Conservation (phyloP, 352 stramenopile species). For the Plasmopara halstedii region DNA sequence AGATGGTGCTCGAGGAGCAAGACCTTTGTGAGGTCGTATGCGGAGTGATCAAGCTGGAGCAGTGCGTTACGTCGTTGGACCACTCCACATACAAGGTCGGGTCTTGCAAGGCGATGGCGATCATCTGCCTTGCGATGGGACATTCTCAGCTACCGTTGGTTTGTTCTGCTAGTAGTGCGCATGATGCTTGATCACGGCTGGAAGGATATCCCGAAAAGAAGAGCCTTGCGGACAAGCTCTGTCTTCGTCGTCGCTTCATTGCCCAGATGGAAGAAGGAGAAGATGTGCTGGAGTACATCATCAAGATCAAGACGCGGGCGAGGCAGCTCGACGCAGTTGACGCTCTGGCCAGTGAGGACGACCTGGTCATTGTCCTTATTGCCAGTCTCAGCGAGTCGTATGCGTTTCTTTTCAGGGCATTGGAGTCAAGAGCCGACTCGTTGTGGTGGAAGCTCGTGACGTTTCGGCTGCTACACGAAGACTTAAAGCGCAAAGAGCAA, state of each 20-base stretch:
- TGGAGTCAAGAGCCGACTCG: constrained; percentile 10
- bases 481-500: constrained; percentile 9
- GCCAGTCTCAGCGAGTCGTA: constrained; percentile 15
- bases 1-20: too few relatives aligned
- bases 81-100: too few relatives aligned
- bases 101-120: too few relatives aligned
- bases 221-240: constrained; percentile 18
- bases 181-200: constrained; percentile 13
- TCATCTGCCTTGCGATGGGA: constrained; percentile 13
- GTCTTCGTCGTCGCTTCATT: constrained; percentile 20
- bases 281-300: constrained; percentile 18
- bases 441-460: constrained; percentile 14
- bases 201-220: constrained; percentile 19
- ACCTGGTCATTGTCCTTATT: constrained; percentile 12
- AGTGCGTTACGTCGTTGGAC: too few relatives aligned
- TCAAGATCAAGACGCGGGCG: too few relatives aligned
- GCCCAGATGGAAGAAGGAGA: constrained; percentile 16
- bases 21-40: too few relatives aligned
- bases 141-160: constrained; percentile 15
- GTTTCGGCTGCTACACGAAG: constrained; percentile 3
- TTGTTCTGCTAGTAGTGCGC: constrained; percentile 4
- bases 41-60: too few relatives aligned
- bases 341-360: constrained; percentile 2
- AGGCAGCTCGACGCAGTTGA: neutral
- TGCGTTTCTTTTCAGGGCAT: constrained; percentile 22